Conservation (phyloP, 1,284 basidiomycete species). For the Leccinum huronense region DNA sequence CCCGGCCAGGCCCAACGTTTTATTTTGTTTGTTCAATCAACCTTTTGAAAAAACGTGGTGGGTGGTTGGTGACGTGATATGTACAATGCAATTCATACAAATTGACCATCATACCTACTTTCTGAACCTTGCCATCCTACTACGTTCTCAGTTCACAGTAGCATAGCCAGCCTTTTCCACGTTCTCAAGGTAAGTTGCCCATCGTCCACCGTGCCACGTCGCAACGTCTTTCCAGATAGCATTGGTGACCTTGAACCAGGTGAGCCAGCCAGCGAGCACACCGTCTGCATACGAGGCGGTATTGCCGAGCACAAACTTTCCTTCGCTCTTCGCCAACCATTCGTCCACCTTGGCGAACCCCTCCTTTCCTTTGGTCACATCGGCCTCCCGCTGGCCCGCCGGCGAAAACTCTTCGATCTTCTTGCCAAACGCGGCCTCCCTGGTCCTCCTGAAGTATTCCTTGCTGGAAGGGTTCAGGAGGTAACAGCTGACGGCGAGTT, state of each 20-base stretch:
- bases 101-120: not conserved
- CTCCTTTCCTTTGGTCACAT: constrained; percentile 29
- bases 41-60: not conserved
- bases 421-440: constrained; percentile 30
- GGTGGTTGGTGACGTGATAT: not conserved
- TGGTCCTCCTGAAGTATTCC: constrained; percentile 34
- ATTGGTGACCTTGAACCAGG: constrained; percentile 28
- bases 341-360: constrained; percentile 25
- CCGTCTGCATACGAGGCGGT: constrained; percentile 39
- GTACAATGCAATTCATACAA: constrained; percentile 7
- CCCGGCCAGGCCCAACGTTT: constrained; percentile 64
- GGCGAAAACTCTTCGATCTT: constrained; percentile 38
- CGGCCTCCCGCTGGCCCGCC: constrained; percentile 26
- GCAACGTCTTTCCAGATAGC: constrained; percentile 31
- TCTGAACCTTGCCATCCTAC: not conserved
- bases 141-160: constrained; percentile 11
- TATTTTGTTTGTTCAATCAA: no score
- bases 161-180: constrained; percentile 32
- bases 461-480: constrained; percentile 33
- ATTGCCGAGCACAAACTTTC: constrained; percentile 37
- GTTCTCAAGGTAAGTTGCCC: constrained; percentile 31
- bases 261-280: constrained; percentile 31
- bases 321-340: constrained; percentile 30
- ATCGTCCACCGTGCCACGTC: constrained; percentile 37
- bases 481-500: constrained; percentile 16